These are phyloP conservation scores for Cyberlindnera mycetangii DNA, from an alignment of 805 yeast genomes.

Conservation along the genomic window DNA sequence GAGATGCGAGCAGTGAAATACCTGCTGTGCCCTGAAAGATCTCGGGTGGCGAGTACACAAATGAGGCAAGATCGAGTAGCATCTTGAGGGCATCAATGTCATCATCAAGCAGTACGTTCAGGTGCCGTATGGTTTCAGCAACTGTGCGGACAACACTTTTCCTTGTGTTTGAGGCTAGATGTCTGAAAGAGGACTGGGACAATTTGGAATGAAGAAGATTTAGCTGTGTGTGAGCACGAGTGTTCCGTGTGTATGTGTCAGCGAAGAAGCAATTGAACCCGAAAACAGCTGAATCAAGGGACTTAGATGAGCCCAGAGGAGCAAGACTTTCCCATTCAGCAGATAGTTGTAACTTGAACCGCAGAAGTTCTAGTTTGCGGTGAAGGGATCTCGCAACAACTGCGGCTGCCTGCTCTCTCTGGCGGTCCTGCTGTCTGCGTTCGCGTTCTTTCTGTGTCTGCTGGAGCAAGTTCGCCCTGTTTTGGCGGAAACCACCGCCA, in stretches of 20 bases:
- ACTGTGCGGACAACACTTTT: constrained; percentile 12
- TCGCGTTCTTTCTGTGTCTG: constrained; percentile 65
- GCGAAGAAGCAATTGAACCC: constrained; percentile 33
- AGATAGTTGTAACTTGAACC: constrained; percentile 24
- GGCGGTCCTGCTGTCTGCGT: constrained; percentile 55
- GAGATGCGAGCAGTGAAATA: constrained; percentile 4
- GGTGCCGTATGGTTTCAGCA: constrained; percentile 4
- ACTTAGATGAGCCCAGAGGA: neutral
- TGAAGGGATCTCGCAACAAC: constrained; percentile 50
- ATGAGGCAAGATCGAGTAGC: constrained; percentile 8
- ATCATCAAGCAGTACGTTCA: constrained; percentile 2
- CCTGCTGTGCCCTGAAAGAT: neutral
- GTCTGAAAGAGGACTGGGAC: neutral
- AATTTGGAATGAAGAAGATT: constrained; percentile 6
- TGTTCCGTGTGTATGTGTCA: constrained; percentile 18
- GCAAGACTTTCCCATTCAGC: constrained; percentile 20
- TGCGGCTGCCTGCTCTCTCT: constrained; percentile 45
- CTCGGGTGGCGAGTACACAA: constrained; percentile 8
- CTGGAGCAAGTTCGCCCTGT: constrained; percentile 46
- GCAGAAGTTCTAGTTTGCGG: constrained; percentile 34
- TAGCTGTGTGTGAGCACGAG: constrained; percentile 7
- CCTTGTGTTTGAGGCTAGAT: neutral
- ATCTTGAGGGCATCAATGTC: constrained; percentile 3
- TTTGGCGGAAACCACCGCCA: constrained; percentile 41
- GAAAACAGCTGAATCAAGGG: constrained; percentile 10